Conservation (phyloP, 2,329 filamentous ascomycete species). For the Clarireedia sp. region DNA sequence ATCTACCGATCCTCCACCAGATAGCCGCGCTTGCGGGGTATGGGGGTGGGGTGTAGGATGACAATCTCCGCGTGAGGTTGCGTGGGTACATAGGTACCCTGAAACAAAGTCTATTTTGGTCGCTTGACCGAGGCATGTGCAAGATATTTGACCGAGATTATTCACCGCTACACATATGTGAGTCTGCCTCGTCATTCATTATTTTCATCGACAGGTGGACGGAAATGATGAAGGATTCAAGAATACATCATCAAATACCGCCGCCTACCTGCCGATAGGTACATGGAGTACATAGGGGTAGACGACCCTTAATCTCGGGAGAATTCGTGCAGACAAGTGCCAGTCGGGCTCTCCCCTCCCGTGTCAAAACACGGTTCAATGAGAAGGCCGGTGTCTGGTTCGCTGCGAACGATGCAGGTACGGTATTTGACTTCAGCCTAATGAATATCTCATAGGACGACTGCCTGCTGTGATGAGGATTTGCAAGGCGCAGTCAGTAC, state of each 20-base stretch:
- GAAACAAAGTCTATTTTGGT: background rate
- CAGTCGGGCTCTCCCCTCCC: background rate
- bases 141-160: background rate
- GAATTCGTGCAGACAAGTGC: background rate
- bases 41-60: conserved; percentile 1
- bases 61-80: conserved; percentile 11
- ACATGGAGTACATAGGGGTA: background rate
- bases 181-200: background rate
- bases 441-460: too few relatives aligned
- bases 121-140: conserved; percentile 12
- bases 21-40: conserved; percentile 7
- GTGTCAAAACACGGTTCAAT: background rate
- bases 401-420: conserved; percentile 2
- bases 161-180: background rate
- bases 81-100: conserved; percentile 6
- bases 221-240: too few relatives aligned
- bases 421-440: background rate
- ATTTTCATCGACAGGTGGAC: background rate
- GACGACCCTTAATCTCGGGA: background rate
- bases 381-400: background rate
- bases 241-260: too few relatives aligned
- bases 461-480: too few relatives aligned
- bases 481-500: too few relatives aligned
- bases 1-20: conserved; percentile 1
- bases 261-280: too few relatives aligned